These are phyloP conservation scores for Ascochyta rabiei DNA, from an alignment of 2,329 filamentous ascomycete genomes.

Conservation along the genomic window DNA sequence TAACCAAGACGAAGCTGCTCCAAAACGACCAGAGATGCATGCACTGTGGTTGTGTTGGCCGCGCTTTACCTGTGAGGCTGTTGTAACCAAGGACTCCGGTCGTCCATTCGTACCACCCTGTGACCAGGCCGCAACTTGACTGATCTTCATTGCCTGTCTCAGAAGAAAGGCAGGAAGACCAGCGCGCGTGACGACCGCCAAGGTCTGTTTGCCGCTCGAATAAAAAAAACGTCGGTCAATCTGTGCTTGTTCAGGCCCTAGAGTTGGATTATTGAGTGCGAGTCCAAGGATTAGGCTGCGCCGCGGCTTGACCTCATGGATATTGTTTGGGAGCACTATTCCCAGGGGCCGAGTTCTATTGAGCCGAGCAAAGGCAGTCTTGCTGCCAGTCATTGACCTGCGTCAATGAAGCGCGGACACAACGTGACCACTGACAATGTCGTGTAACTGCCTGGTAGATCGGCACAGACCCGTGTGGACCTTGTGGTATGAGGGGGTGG, in stretches of 20 bases:
- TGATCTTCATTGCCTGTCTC: slow-evolving; percentile 23
- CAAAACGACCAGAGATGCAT: slow-evolving; percentile 10
- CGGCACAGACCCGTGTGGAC: slow-evolving; percentile 5
- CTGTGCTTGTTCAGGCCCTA: background rate
- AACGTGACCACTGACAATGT: slow-evolving; percentile 16
- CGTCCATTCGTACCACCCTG: slow-evolving; percentile 32
- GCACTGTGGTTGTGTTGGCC: slow-evolving; percentile 1
- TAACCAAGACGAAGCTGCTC: slow-evolving; percentile 8
- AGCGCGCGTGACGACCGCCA: background rate
- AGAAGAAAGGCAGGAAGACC: slow-evolving; percentile 14
- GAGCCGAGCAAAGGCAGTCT: slow-evolving; percentile 5
- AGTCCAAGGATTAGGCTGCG: background rate
- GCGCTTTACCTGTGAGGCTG: slow-evolving; percentile 12
- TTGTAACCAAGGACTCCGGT: slow-evolving; percentile 17
- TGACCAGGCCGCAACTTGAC: slow-evolving; percentile 21
- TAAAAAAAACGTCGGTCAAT: background rate
- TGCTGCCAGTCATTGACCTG: slow-evolving; percentile 1
- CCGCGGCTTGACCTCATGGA: background rate
- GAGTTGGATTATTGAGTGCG: background rate
- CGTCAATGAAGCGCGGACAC: slow-evolving; percentile 4
- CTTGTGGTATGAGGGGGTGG: background rate
- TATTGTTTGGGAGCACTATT: background rate
- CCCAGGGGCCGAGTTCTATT: background rate
- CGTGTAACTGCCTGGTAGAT: slow-evolving; percentile 14
- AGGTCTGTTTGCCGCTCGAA: background rate